Evolutionary conservation across 1,139 yeast genomes (phyloP), one percentile per base, ranked within the genome.

Genomic region (Diutina scorzettiae): DNA sequence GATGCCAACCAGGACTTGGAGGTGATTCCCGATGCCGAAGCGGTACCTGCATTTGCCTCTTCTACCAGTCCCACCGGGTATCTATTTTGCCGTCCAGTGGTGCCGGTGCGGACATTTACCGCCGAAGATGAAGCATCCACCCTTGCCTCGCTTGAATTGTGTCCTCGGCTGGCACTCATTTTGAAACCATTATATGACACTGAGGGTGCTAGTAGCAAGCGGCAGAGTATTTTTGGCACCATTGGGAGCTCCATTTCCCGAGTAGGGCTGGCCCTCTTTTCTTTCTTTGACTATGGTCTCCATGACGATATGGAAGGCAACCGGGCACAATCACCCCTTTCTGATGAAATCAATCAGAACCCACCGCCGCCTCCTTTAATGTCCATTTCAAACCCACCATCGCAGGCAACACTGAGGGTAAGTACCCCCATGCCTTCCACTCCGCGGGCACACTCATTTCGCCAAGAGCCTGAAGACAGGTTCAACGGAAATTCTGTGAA

Each of bases 231-330:
- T 19, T 19, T 32, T 12, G 28, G 39, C 24, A 11, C 28, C n/a
- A 21, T 34, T n/a, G 39, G 39, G 3, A 19, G 39, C 11, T 34
- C 39, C 5, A 8, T 34, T 4, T 19, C n/a, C 17, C 27, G n/a
- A 28, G 4, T 34, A 23, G 39, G 39, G 27, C 39, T 21, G 39
- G 39, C 39, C 3, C 28, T 34, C n/a, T 34, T n/a, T 23, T 34
- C 39, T 2, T 34, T 34, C 4, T 34, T 34, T 23, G 39, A 34
- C 16, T 34, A 34, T 23, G 39, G 39, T 2, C 28, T 34, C 9
- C 7, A 23, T 8, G 28, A 34, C 11, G 28, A 18, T 20, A 8
- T 23, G 9, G 39, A 34, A 1, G 18, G 11, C 5, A 14, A n/a
- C 17, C 28, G 27, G 17, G 28, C 12, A 8, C 12, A 21, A 18